Conservation (phyloP, 2,329 filamentous ascomycete genomes). For the Trichoderma brevicompactum region DNA sequence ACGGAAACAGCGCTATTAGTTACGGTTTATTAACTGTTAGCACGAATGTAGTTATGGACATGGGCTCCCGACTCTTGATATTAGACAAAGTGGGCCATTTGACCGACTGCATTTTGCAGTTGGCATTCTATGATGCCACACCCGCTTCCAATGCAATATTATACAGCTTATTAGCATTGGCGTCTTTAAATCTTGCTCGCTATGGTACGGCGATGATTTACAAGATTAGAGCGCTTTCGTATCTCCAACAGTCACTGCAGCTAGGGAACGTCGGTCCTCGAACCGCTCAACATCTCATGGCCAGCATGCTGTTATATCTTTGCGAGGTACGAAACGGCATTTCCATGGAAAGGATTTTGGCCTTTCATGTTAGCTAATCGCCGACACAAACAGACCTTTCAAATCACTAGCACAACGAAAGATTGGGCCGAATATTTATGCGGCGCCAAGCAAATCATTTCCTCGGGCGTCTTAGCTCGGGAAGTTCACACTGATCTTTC, state of each 20-base stretch:
- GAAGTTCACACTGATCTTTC: not conserved
- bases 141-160: conserved; percentile 11
- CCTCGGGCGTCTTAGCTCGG: not conserved
- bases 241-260: conserved; percentile 4
- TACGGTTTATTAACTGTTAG: not conserved
- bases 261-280: conserved; percentile 1
- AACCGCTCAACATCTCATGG: conserved; percentile 12
- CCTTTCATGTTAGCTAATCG: not conserved
- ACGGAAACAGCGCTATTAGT: too few species aligned
- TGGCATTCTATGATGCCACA: conserved; percentile 15
- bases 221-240: conserved; percentile 5
- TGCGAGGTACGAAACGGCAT: not conserved
- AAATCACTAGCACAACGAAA: not conserved
- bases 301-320: conserved; percentile 15
- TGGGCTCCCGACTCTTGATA: conserved; percentile 4
- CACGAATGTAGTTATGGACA: conserved; percentile 1
- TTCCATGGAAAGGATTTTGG: not conserved
- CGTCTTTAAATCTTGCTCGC: not conserved
- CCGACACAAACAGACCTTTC: conserved; percentile 1
- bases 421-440: conserved; percentile 14
- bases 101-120: conserved; percentile 2
- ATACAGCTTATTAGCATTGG: not conserved
- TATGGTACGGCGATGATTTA: not conserved
- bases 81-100: conserved; percentile 3
- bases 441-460: conserved; percentile 10